Evolutionary conservation across 176 grass and related monocot species (phyloP).

Genomic region (Bothriochloa decipiens): DNA sequence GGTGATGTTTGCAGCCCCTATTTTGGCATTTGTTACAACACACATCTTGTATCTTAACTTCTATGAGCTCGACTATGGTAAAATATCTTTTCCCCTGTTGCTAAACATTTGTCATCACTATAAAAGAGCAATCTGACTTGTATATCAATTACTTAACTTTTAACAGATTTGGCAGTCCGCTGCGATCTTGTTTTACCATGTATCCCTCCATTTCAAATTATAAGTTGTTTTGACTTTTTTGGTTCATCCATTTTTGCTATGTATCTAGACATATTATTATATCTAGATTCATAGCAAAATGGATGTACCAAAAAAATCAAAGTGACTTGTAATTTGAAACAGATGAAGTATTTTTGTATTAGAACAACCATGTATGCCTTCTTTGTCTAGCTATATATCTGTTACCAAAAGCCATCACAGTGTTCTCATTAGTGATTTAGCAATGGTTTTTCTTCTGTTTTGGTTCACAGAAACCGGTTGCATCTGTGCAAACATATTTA

Average conservation of each 20-base stretch:
- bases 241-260: too few relatives aligned
- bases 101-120: constrained; percentile 28
- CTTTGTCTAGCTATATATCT: too few relatives aligned
- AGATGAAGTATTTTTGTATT: background rate
- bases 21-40: constrained; percentile 97
- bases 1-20: constrained; percentile 93
- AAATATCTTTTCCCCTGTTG: constrained; percentile 20
- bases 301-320: too few relatives aligned
- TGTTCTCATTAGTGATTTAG: background rate
- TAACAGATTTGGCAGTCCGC: background rate
- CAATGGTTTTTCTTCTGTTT: constrained; percentile 13
- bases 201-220: too few relatives aligned
- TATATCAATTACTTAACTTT: constrained; percentile 4
- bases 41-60: constrained; percentile 99
- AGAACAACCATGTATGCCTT: background rate
- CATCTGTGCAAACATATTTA: background rate
- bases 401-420: background rate
- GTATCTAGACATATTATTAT: too few relatives aligned
- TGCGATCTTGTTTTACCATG: constrained; percentile 17
- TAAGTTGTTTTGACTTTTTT: too few relatives aligned
- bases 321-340: too few relatives aligned
- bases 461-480: background rate
- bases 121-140: background rate
- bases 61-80: too few relatives aligned
- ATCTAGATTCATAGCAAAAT: too few relatives aligned